These are phyloP conservation scores for Sporobolomyces roseus DNA, from an alignment of 768 basidiomycete genomes.

Conservation along the genomic window DNA sequence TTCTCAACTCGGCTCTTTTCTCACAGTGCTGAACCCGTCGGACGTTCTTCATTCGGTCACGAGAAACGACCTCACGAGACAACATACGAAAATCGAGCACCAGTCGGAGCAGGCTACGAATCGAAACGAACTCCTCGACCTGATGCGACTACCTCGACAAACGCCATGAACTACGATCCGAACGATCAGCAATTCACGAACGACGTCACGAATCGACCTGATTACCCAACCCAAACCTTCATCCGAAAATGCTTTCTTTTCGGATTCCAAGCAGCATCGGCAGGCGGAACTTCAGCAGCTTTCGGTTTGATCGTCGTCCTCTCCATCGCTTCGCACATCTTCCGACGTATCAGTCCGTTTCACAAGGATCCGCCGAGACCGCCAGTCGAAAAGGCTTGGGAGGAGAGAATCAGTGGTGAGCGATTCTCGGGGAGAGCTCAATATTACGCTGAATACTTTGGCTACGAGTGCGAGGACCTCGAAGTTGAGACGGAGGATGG, in stretches of 20 bases:
- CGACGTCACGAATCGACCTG: slow-evolving; percentile 17
- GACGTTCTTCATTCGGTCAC: background rate
- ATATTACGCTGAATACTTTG: slow-evolving; percentile 41
- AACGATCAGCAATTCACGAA: slow-evolving; percentile 16
- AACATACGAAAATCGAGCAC: background rate
- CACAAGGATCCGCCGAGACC: slow-evolving; percentile 49
- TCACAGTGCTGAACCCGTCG: background rate
- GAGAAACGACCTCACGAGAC: background rate
- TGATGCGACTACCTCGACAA: background rate
- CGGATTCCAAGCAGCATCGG: slow-evolving; percentile 28
- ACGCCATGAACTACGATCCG: slow-evolving; percentile 17
- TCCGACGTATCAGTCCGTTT: slow-evolving; percentile 42
- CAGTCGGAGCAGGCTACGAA: background rate
- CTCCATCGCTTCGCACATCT: slow-evolving; percentile 45
- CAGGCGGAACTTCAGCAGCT: slow-evolving; percentile 48
- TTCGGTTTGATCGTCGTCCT: slow-evolving; percentile 50
- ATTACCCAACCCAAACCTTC: slow-evolving; percentile 29
- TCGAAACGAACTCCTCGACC: background rate
- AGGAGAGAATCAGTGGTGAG: slow-evolving; percentile 50
- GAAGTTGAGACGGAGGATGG: slow-evolving; percentile 55
- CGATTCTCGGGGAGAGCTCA: slow-evolving; percentile 51
- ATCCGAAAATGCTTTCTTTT: slow-evolving; percentile 14
- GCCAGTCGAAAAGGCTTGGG: slow-evolving; percentile 49
- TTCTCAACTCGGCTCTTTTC: background rate
- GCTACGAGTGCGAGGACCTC: slow-evolving; percentile 52